Evolutionary conservation across 2,329 filamentous ascomycete species (phyloP), one percentile per base, ranked within the genome.

Genomic region (Pseudogymnoascus sp.): DNA sequence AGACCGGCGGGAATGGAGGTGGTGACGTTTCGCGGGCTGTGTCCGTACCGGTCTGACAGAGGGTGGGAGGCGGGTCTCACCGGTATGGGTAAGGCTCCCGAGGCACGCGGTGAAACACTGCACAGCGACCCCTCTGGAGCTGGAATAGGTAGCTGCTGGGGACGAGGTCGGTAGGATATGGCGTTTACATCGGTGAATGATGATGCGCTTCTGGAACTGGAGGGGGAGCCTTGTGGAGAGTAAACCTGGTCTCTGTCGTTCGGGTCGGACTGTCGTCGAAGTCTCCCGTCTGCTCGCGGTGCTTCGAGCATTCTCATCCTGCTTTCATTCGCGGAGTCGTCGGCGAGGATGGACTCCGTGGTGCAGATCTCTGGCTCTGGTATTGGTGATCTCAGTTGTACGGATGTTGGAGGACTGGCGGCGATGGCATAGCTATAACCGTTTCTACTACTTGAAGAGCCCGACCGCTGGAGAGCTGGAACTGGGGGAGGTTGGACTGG

Each of bases 1-100:
- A 87, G 74, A 2, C 63, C 63, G 17, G 66, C 15, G 9, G 59
- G 33, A 7, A 33, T 23, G 31, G 62, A 26, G 19, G 33, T 60
- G 19, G 59, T 60, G 33, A 60, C n/a, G 33, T 60, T 38, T 1
- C 59, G 23, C 2, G 38, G 38, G 38, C 33, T 60, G 59, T 42
- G 59, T 29, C 59, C 59, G 13, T 60, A 42, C 59, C 19, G 33
- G 59, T 42, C 38, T 38, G 21, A 40, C 0, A 17, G n/a, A 15
- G 19, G 23, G 33, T 42, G 35, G 23, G 59, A 17, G n/a, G 13
- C 15, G 9, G 35, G 17, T 17, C 19, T 42, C 9, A 38, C 15
- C 33, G 38, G 33, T 60, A 42, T 38, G 19, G 38, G 59, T 2
- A 38, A 42, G 59, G 33, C 59, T 17, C 59, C 59, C 26, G 59